These are phyloP conservation scores for Purpureocillium takamizusanense DNA, from an alignment of 2,329 filamentous ascomycete genomes.

Conservation along the genomic window DNA sequence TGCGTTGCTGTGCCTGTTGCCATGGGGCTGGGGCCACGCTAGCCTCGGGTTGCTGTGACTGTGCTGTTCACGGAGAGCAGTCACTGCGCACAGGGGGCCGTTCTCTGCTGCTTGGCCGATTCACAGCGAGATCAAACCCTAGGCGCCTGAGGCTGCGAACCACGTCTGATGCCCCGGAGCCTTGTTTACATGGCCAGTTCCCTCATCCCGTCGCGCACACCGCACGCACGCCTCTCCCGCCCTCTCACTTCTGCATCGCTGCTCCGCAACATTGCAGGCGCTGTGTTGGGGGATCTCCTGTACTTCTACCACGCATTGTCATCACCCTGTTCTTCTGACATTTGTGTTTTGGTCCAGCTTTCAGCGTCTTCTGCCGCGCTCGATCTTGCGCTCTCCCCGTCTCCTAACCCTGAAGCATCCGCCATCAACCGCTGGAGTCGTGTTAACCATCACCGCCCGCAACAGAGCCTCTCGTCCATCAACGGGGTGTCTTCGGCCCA, in stretches of 20 bases:
- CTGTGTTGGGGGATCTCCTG: conserved; percentile 1
- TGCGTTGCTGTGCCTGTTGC: too few relatives aligned
- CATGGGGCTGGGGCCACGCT: too few relatives aligned
- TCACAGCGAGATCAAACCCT: too few relatives aligned
- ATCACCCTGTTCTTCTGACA: conserved; percentile 20
- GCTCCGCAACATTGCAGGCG: conserved; percentile 1
- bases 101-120: too few relatives aligned
- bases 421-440: conserved; percentile 44
- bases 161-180: too few relatives aligned
- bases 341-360: conserved; percentile 42
- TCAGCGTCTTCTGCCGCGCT: conserved; percentile 74
- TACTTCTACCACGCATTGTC: conserved; percentile 11
- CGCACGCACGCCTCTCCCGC: background rate
- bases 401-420: conserved; percentile 48
- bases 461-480: conserved; percentile 47
- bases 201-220: background rate
- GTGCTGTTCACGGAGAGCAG: too few relatives aligned
- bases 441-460: conserved; percentile 60
- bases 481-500: conserved; percentile 30
- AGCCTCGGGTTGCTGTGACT: too few relatives aligned
- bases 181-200: background rate
- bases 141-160: too few relatives aligned
- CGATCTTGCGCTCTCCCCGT: conserved; percentile 66
- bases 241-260: too few relatives aligned
- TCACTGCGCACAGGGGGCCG: too few relatives aligned